These are phyloP conservation scores for Melampsora medusae DNA, from an alignment of 1,284 basidiomycete genomes.

Conservation along the genomic window DNA sequence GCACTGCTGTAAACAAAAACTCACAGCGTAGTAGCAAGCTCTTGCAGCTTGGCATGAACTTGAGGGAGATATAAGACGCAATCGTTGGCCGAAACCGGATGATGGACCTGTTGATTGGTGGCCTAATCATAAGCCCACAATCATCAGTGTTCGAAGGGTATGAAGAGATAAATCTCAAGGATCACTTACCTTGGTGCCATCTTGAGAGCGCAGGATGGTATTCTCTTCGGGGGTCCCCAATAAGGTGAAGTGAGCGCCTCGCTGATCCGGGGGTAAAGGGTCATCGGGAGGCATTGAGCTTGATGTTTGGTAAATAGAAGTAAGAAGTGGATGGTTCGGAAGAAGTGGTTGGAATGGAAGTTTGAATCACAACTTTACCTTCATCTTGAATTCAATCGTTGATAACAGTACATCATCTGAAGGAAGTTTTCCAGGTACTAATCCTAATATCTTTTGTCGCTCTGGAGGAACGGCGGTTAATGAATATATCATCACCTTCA, in stretches of 20 bases:
- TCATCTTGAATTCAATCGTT: constrained; percentile 49
- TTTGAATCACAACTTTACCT: constrained; percentile 51
- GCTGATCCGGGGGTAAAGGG: constrained; percentile 2
- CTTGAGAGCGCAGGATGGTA: neutral
- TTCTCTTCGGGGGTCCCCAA: constrained; percentile 41
- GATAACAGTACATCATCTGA: constrained; percentile 68
- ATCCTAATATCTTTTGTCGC: constrained; percentile 81
- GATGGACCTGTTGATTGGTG: no score
- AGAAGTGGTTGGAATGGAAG: constrained; percentile 20
- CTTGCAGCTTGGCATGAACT: constrained; percentile 31
- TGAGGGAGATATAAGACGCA: constrained; percentile 28
- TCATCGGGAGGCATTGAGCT: neutral
- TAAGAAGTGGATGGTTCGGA: constrained; percentile 6
- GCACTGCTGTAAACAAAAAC: neutral
- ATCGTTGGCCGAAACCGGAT: constrained; percentile 12
- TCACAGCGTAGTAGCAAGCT: constrained; percentile 18
- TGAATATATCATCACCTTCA: constrained; percentile 60
- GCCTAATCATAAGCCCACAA: no score
- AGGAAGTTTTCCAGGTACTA: constrained; percentile 79
- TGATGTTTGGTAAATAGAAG: constrained; percentile 32
- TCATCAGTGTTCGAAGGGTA: no score
- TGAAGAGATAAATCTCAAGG: no score
- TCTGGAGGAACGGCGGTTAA: constrained; percentile 78
- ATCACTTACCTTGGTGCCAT: neutral
- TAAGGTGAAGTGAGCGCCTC: constrained; percentile 42